phyloP scores from a whole-genome alignment of 306 rosid species.

The Cucurbita argyrosperma region DNA sequence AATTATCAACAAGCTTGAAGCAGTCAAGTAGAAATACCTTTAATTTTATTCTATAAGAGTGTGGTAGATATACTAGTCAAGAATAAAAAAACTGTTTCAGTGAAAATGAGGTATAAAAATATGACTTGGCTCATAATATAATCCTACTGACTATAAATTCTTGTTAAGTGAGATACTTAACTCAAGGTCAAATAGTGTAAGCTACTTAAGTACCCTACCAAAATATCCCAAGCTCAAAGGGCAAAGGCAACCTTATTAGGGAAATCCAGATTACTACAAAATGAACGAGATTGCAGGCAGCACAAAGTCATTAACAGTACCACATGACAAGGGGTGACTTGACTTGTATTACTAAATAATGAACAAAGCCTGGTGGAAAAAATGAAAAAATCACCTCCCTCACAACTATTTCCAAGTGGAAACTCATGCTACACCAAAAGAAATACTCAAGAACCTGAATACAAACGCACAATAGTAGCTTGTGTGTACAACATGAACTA shows the following conservation, averaged over 20 bases:
- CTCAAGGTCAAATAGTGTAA: not conserved
- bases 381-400: not conserved
- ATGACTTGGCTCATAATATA: not conserved
- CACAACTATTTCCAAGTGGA: not conserved
- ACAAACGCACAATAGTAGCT: not conserved
- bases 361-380: not conserved
- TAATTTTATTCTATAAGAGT: not conserved
- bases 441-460: not conserved
- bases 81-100: not conserved
- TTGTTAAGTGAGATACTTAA: not conserved
- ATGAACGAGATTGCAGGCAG: not conserved
- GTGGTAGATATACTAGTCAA: not conserved
- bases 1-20: not conserved
- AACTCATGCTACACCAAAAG: not conserved
- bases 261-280: not conserved
- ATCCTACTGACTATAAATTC: not conserved
- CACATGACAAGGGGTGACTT: not conserved
- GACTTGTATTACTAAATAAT: not conserved
- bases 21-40: not conserved
- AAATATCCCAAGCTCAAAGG: not conserved
- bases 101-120: not conserved
- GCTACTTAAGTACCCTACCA: not conserved
- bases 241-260: not conserved
- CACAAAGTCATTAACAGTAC: not conserved
- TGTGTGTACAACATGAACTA: not conserved